Conservation (phyloP, 1,284 basidiomycete species). For the Fomitopsis schrenkii region DNA sequence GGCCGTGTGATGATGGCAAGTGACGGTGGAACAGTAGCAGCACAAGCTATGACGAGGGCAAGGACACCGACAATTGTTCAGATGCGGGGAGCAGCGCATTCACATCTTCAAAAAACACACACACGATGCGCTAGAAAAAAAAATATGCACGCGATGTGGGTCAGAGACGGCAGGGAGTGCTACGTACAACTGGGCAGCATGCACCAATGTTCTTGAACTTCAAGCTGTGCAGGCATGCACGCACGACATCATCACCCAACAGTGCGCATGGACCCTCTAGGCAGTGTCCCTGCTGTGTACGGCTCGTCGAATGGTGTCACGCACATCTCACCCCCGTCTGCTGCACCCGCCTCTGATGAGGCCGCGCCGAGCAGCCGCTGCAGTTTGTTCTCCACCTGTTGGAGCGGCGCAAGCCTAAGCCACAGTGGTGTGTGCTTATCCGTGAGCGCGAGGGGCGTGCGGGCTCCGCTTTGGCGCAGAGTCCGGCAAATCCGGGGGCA, state of each 20-base stretch:
- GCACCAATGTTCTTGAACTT: conserved; percentile 26
- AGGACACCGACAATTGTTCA: not conserved
- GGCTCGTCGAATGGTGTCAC: conserved; percentile 21
- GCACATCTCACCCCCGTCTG: conserved; percentile 3
- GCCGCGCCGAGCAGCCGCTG: conserved; percentile 45
- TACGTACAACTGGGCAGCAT: too few relatives aligned
- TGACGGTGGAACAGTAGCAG: not conserved
- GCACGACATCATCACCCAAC: conserved; percentile 67
- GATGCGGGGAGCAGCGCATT: too few relatives aligned
- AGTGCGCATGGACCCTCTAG: conserved; percentile 43
- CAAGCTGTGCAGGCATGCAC: conserved; percentile 51
- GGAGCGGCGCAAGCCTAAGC: conserved; percentile 48
- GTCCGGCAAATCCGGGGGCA: not conserved
- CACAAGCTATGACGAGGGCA: not conserved
- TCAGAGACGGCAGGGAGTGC: too few relatives aligned
- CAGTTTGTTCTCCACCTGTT: conserved; percentile 51
- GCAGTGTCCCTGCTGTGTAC: conserved; percentile 1
- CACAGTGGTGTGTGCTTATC: conserved; percentile 44
- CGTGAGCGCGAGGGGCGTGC: conserved; percentile 28
- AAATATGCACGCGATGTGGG: too few relatives aligned
- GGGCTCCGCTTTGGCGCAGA: not conserved
- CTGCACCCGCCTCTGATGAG: conserved; percentile 7
- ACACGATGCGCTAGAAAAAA: too few relatives aligned
- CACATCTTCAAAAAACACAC: too few relatives aligned
- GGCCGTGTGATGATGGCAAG: not conserved